Conservation (phyloP, 2,329 filamentous ascomycete species). For the Talaromyces sp. region DNA sequence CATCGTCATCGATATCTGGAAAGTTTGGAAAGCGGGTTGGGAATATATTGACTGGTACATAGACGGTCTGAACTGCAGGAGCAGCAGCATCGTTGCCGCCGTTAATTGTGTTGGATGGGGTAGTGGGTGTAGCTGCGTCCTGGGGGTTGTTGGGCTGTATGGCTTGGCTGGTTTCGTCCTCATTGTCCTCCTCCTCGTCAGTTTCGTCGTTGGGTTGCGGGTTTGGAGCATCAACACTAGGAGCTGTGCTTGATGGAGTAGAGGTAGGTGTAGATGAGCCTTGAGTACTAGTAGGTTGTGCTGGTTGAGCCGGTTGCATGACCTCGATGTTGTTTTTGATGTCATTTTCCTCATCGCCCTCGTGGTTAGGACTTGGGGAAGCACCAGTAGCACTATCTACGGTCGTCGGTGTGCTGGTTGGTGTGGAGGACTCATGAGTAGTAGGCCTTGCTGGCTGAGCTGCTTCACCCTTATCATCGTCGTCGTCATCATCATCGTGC, state of each 20-base stretch:
- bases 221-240: neutral
- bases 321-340: neutral
- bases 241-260: neutral
- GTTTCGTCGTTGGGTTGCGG: neutral
- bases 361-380: neutral
- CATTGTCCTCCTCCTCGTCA: neutral
- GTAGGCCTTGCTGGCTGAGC: neutral
- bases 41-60: conserved; percentile 9
- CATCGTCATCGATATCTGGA: conserved; percentile 4
- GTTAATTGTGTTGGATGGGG: neutral
- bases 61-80: neutral
- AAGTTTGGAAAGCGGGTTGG: neutral
- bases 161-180: neutral
- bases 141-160: neutral
- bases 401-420: neutral
- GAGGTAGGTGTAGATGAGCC: neutral
- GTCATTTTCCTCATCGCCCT: neutral
- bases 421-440: neutral
- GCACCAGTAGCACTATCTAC: neutral
- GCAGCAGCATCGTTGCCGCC: neutral
- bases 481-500: neutral
- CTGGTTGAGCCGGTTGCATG: neutral
- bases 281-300: neutral
- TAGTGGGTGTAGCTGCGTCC: neutral
- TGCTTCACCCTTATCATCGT: too few relatives aligned